Evolutionary conservation across 371 early-diverging fungal species (phyloP), one percentile per base, ranked within the genome.

Genomic region (Cokeromyces recurvatus): DNA sequence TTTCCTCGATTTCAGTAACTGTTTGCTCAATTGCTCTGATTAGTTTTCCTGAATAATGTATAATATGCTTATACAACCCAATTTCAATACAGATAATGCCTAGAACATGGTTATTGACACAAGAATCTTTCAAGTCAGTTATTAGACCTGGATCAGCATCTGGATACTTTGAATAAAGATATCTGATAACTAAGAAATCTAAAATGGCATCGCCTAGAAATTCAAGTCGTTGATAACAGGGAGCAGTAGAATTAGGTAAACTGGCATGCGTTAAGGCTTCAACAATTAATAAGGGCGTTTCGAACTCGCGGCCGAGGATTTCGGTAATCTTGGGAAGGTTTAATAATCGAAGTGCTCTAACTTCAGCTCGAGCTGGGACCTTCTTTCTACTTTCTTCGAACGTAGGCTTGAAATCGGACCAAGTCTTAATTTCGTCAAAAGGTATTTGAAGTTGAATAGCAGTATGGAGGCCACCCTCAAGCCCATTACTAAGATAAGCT

Each of bases 181-280:
- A 77, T 15, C 78, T 69, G 8, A 89, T 85, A 0, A 89, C 80
- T 46, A 90, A 67, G 56, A 84, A 91, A 51, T 91, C 92, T 15
- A 97, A 59, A 8, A 95, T 81, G 0, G 95, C 89, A 61, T 97
- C 97, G n/a, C 97, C 97, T 40, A 96, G 57, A 57, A 90, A 96
- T 68, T 97, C 97, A 2, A 97, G 74, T 3, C 97, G 86, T 66
- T 97, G 90, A 55, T 93, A 97, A 52, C 89, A 91, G 9, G 73
- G 61, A 0, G 78, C 72, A 12, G 64, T 64, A 0, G 73, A 63
- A 32, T 78, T 74, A 16, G 80, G 73, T 6, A 79, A 71, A 46
- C 87, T 85, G 17, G 90, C 81, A 58, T 95, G 97, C 0, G 95
- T 94, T 42, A 94, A 59, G 0, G 97, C 97, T 59, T 94, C 93